Conservation (phyloP, 805 yeast species). For the Lipomyces lipofer region DNA sequence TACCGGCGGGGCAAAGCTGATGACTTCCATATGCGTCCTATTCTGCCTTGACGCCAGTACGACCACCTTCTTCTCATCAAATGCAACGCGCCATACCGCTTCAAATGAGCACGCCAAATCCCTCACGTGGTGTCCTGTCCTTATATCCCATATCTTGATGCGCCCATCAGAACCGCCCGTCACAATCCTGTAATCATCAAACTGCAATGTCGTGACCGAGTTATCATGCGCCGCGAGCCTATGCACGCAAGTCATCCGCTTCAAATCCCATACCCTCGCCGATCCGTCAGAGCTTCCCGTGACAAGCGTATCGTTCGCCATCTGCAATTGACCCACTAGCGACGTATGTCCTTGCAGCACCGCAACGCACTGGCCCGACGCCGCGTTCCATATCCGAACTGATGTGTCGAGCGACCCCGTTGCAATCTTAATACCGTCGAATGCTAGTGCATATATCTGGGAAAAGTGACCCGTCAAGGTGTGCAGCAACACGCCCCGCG, state of each 20-base stretch:
- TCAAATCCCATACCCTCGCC: constrained; percentile 80
- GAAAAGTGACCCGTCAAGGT: constrained; percentile 90
- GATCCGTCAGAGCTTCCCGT: constrained; percentile 88
- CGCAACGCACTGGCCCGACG: constrained; percentile 77
- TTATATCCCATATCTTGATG: constrained; percentile 45
- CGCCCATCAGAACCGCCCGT: constrained; percentile 48
- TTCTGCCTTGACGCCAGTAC: constrained; percentile 40
- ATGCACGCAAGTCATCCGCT: constrained; percentile 76
- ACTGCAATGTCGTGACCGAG: constrained; percentile 45
- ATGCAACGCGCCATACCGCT: constrained; percentile 46
- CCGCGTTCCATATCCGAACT: constrained; percentile 92
- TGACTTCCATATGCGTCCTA: constrained; percentile 41
- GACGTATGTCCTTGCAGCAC: constrained; percentile 85
- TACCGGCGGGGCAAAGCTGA: constrained; percentile 40
- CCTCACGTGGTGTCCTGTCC: constrained; percentile 43
- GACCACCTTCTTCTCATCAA: constrained; percentile 43
- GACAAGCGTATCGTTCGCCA: constrained; percentile 67
- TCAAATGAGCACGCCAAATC: constrained; percentile 41
- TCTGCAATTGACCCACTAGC: constrained; percentile 82
- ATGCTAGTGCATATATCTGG: constrained; percentile 88
- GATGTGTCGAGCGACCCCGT: constrained; percentile 96
- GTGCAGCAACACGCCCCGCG: constrained; percentile 85
- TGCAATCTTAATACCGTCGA: constrained; percentile 85
- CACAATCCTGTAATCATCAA: constrained; percentile 44
- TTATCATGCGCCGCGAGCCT: constrained; percentile 49